Evolutionary conservation across 192 early-diverging fungal genomes (phyloP), one percentile per base, ranked within the genome.

Genomic region (Coemansia sp.): DNA sequence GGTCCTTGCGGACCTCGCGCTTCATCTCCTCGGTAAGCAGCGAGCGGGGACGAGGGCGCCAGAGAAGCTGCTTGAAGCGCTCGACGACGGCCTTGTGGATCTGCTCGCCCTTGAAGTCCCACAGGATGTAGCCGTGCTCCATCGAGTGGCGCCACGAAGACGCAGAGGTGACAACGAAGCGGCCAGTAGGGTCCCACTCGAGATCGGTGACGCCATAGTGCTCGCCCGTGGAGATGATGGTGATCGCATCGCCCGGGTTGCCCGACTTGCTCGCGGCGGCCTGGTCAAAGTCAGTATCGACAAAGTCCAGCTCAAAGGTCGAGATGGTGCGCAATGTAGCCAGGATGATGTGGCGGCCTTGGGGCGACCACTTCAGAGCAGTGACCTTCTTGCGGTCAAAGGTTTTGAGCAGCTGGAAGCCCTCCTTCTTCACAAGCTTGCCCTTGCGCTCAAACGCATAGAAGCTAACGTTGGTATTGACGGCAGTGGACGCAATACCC

Each of bases 101-200:
- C 61, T 85, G 63, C 68, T 88, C 82, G 48, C 97, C 97, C 69
- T 88, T 89, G 62, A 95, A 92, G 68, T 91, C 91, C 93, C 94
- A 99, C 59, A 97, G 59, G 48, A 79, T 85, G 74, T 91, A 97
- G 50, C 97, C 95, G 74, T 92, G 92, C 69, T 99, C 97, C 68
- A 79, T 82, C 55, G 86, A 81, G 62, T 92, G 85, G 65, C 88
- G 82, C 97, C 94, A 95, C 70, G 88, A 84, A 22, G 90, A 92
- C 24, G 93, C 89, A 30, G 87, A 89, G 49, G 89, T 87, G 9
- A 90, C 78, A n/a, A 98, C 88, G 68, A 87, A 99, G 56, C 97
- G 91, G 64, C 97, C 97, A 25, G 93, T 98, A 8, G 97, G 95
- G 70, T 99, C 97, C 97, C 97, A 99, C 72, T 97, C 94, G 55